Base-by-base conservation (phyloP, 2,329 filamentous ascomycete species). In the Arthrinium puccinioides region DNA sequence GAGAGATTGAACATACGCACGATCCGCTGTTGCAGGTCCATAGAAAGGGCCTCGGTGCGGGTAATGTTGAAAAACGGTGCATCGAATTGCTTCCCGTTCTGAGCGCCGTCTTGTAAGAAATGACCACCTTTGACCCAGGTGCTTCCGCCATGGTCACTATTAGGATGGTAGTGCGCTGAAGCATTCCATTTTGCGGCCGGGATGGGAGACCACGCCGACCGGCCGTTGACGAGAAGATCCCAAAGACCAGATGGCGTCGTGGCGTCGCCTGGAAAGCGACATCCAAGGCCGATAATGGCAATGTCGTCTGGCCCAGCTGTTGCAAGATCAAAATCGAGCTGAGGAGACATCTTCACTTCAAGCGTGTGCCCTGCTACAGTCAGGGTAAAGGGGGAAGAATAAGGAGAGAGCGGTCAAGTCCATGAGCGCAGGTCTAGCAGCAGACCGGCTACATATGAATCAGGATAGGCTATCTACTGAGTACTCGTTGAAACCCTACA, bases 11-110 rank as follows among this genome's bases (percentile, higher is more conserved):
- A 33, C 33, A 20, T 9, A 36, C 33, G 9, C 13, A 36, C 33
- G 20, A 36, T 36, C 15, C 80, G 69, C 49, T 80, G 77, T 62
- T 79, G 78, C 0, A 80, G 80, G 53, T 84, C 80, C 37, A 45
- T 38, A 4, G 43, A 36, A 24, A 30, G 36, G 24, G 43, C 43
- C 10, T 45, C 43, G 9, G 20, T 36, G 25, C 24, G 23, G 15
- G 32, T 39, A 10, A 43, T 45, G 26, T 25, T 28, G 36, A 43
- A 45, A 21, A 45, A 45, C 3, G 35, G 38, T 3, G 40, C 40
- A 23, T 45, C 43, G 16, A 45, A 45, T 5, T 36, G 33, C 33
- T 36, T 36, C 23, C 33, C 33, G 14, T 36, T 36, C 18, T 36
- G 21, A 3, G 33, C 18, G 37, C 40, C 20, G 36, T 33, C 30